Evolutionary conservation across 2,329 filamentous ascomycete genomes (phyloP), one percentile per base, ranked within the genome.

Genomic region (Pseudopyricularia cyperi): DNA sequence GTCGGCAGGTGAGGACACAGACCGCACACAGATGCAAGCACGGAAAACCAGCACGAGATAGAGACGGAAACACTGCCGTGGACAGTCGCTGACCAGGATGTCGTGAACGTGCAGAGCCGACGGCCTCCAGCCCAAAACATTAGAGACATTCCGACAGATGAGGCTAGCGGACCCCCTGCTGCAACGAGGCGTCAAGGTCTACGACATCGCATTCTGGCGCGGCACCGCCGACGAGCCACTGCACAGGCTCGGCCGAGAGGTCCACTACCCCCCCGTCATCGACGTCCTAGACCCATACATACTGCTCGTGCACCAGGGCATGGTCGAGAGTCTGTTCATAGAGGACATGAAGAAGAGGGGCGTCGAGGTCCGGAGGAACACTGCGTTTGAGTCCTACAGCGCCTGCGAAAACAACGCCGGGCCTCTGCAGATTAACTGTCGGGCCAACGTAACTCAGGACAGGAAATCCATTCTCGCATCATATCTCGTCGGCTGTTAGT

Each of bases 131-230:
- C 85, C 85, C 46, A 89, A 89, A 67, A 85, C 83, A 1, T 86
- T 89, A 59, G 85, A 89, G 68, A 89, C 85, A 0, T 77, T 88
- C 59, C 77, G 79, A 55, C 84, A 87, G 66, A 80, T 89, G 71
- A 73, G 83, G 33, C 67, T 88, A n/a, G 82, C 79, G n/a, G 83
- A 87, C 56, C 70, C 77, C 2, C 65, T 89, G 30, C 65, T 89
- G 42, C 77, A 78, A 56, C 76, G 81, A 58, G 84, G 82, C 30
- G 83, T 83, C 49, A 79, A 77, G 46, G 79, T 89, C 46, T 86
- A 84, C 65, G 85, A 89, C 60, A 88, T 89, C 55, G 75, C 80
- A 44, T 87, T 87, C 63, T 89, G 85, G 83, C 77, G 79, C 37
- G 73, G 77, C 53, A 65, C 65, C 28, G 77, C 81, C 61, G 78